Evolutionary conservation across 1,284 basidiomycete genomes (phyloP).

Genomic region (Chondrostereum purpureum): DNA sequence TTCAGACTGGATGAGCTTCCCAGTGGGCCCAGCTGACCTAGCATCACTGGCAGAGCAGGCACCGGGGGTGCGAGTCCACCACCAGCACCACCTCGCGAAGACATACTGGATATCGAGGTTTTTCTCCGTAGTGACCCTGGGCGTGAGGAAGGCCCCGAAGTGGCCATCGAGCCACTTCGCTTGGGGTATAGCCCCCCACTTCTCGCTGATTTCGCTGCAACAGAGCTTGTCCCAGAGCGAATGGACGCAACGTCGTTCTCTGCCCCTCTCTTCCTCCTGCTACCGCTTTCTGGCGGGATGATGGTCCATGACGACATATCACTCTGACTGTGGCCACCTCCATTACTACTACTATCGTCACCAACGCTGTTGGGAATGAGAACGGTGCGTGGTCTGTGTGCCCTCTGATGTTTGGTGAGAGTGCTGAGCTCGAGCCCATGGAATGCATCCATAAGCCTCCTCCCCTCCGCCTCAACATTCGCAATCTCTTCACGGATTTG

Average conservation of each 20-base stretch:
- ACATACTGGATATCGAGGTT: conserved; percentile 31
- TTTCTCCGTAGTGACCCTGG: conserved; percentile 30
- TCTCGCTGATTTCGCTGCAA: conserved; percentile 26
- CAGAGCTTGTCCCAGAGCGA: conserved; percentile 47
- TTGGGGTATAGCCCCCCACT: conserved; percentile 30
- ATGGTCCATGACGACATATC: conserved; percentile 26
- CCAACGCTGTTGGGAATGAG: too few species aligned
- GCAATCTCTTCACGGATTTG: conserved; percentile 62
- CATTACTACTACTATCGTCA: conserved; percentile 8
- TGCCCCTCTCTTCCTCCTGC: conserved; percentile 24
- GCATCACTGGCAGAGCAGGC: conserved; percentile 26
- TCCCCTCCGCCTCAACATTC: conserved; percentile 59
- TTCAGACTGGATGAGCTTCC: conserved; percentile 33
- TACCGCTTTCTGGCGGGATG: conserved; percentile 26
- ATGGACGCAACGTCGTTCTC: conserved; percentile 42
- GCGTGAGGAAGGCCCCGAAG: conserved; percentile 19
- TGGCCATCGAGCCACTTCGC: conserved; percentile 23
- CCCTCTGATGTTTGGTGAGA: conserved; percentile 45
- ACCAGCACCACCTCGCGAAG: conserved; percentile 22
- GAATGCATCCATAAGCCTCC: conserved; percentile 65
- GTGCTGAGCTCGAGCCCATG: conserved; percentile 67
- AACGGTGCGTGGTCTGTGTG: conserved; percentile 22
- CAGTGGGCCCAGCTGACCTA: conserved; percentile 23
- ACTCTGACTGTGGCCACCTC: conserved; percentile 21
- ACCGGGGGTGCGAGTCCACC: conserved; percentile 25